Conservation (phyloP, 768 basidiomycete genomes). For the Chalciporus sphaerocephalus region DNA sequence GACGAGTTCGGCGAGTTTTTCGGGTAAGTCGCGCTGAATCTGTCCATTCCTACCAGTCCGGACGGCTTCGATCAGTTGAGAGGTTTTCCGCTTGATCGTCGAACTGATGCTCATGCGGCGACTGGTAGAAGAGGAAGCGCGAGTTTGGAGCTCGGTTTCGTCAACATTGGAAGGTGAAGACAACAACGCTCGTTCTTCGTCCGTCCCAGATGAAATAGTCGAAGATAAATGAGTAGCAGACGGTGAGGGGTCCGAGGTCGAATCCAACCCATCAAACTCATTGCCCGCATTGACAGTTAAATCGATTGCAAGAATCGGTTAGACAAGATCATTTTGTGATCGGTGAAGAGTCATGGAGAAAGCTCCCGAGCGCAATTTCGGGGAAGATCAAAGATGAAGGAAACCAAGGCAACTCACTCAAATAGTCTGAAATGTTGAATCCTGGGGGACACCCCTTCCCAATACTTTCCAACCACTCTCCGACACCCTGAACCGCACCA, state of each 20-base stretch:
- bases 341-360: neutral
- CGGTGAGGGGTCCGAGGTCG: conserved; percentile 30
- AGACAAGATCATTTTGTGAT: neutral
- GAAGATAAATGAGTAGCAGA: conserved; percentile 27
- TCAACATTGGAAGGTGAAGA: conserved; percentile 35
- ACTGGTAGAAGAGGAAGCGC: conserved; percentile 20
- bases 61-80: conserved; percentile 64
- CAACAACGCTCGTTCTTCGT: conserved; percentile 71
- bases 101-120: conserved; percentile 43
- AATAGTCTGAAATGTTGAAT: conserved; percentile 95
- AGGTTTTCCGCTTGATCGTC: conserved; percentile 68
- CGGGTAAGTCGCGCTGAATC: conserved; percentile 39
- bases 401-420: conserved; percentile 58
- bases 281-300: conserved; percentile 59
- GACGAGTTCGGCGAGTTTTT: conserved; percentile 69
- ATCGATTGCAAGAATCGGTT: conserved; percentile 48
- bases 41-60: conserved; percentile 28
- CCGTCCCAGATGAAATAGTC: conserved; percentile 44
- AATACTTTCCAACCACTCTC: conserved; percentile 69
- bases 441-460: conserved; percentile 86
- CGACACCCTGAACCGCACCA: conserved; percentile 22
- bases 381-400: neutral
- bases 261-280: conserved; percentile 28
- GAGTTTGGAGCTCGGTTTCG: conserved; percentile 51
- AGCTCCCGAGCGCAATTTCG: too few relatives aligned